Evolutionary conservation across 179 eudicot species (phyloP), one percentile per base, ranked within the genome.

Genomic region (Silene noctiflora): DNA sequence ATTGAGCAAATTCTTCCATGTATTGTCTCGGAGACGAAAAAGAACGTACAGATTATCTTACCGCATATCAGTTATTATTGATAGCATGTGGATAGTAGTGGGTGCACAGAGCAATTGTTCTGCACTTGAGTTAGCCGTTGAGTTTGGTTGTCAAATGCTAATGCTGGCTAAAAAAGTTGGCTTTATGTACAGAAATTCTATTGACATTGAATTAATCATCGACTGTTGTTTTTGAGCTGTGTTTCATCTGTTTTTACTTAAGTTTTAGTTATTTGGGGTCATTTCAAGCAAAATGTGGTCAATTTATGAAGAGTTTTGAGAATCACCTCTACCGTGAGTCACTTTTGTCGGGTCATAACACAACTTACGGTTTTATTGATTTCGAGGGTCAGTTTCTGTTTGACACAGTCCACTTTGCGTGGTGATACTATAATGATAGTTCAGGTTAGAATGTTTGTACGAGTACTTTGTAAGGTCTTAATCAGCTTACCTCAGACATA

Each of bases 111-210:
- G 48, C 69, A 29, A 31, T 31, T 66, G 48, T 64, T 64, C 35
- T 64, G 71, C 72, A 44, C 58, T 12, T 44, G 31, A 7, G n/a
- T 42, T 44, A 44, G 58, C 72, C 46, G 24, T 67, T 35, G 71
- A 33, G 67, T 63, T 63, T 63, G 67, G 35, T 63, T 2, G 35
- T 63, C 67, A 27, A 27, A 63, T 24, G 16, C 67, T 16, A 27
- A 31, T 67, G 22, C 39, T 33, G 24, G 3, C 48, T 9, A 17
- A 33, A 67, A 35, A 35, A 5, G 16, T 4, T 5, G 59, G 58
- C 4, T 69, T 21, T 44, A 10, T 69, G 72, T 69, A 69, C 72
- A 69, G n/a, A 46, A 69, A 69, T 69, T 46, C 58, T 69, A 69
- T 44, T 14, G 19, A 69, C 72, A 69, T 46, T 16, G 13, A 22